These are phyloP conservation scores for Larix kaempferi DNA, from an alignment of 75 land plant species.

Conservation along the genomic window DNA sequence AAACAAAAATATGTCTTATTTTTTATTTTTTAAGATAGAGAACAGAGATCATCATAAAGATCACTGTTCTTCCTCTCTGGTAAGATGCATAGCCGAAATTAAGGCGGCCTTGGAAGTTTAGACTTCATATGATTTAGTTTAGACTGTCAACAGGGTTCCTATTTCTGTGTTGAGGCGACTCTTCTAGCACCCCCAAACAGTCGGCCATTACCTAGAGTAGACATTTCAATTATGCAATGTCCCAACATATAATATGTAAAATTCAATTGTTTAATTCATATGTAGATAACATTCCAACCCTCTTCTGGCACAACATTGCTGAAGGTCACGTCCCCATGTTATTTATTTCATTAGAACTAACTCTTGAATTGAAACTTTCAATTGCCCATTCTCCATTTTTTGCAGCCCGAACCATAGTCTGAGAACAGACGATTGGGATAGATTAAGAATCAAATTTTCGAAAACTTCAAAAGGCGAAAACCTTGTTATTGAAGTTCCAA, in stretches of 20 bases:
- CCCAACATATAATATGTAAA: no score
- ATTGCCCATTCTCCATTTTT: constrained; percentile 67
- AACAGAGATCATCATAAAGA: constrained; percentile 74
- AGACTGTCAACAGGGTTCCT: constrained; percentile 60
- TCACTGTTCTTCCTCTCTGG: constrained; percentile 74
- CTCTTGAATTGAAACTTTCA: constrained; percentile 36
- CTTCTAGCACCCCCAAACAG: constrained; percentile 7
- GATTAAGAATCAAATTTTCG: neutral
- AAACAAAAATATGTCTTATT: no score
- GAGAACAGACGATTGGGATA: constrained; percentile 5
- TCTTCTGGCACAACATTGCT: constrained; percentile 21
- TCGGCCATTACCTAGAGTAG: no score
- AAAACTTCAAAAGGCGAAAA: constrained; percentile 4
- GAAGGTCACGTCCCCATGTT: constrained; percentile 13
- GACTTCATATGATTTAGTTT: constrained; percentile 50
- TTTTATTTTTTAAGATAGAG: no score
- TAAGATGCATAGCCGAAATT: constrained; percentile 75
- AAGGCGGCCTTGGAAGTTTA: constrained; percentile 40
- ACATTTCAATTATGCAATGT: no score
- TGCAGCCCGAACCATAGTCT: constrained; percentile 50
- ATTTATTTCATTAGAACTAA: constrained; percentile 23
- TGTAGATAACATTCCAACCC: constrained; percentile 26
- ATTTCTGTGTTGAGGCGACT: constrained; percentile 28
- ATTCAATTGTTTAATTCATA: neutral
- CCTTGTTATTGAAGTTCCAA: constrained; percentile 93